Percentiles rank a stretch among this genome's conserved stretches.
phyloP scores from a whole-genome alignment of 352 stramenopile species.

The Pythium angustatum region DNA sequence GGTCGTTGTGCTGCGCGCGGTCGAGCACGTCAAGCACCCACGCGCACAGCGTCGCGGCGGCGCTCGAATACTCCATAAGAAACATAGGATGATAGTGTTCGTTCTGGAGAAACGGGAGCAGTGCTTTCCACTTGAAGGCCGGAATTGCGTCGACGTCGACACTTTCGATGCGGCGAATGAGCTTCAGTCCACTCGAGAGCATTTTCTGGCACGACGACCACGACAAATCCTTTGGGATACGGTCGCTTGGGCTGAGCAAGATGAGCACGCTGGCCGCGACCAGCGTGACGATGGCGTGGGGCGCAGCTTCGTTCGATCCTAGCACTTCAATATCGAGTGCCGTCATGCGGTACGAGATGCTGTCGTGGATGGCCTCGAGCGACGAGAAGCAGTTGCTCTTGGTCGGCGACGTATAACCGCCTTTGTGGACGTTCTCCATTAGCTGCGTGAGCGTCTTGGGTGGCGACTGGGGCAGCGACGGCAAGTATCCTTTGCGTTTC shows the following conservation, averaged over 20 bases:
- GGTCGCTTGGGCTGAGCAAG: slow-evolving; percentile 64
- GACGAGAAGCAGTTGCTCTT: slow-evolving; percentile 35
- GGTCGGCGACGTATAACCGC: slow-evolving; percentile 20
- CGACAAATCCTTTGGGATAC: slow-evolving; percentile 69
- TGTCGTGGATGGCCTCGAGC: slow-evolving; percentile 24
- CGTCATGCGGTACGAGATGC: slow-evolving; percentile 38
- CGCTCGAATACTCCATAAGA: slow-evolving; percentile 48
- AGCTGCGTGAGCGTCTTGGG: slow-evolving; percentile 66
- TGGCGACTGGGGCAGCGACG: slow-evolving; percentile 54
- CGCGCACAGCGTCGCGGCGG: slow-evolving; percentile 58
- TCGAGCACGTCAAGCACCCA: slow-evolving; percentile 59
- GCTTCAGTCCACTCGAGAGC: slow-evolving; percentile 43
- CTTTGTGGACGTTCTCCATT: slow-evolving; percentile 47
- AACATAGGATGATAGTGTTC: slow-evolving; percentile 70
- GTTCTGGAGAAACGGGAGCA: slow-evolving; percentile 71
- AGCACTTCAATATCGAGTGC: slow-evolving; percentile 54
- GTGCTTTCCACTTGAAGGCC: slow-evolving; percentile 74
- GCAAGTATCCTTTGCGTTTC: slow-evolving; percentile 68
- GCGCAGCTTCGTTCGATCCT: slow-evolving; percentile 39
- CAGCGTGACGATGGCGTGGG: slow-evolving; percentile 64
- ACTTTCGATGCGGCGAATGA: slow-evolving; percentile 49
- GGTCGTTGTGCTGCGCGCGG: slow-evolving; percentile 42
- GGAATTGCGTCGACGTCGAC: slow-evolving; percentile 47
- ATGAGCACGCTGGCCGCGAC: slow-evolving; percentile 68
- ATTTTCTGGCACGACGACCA: slow-evolving; percentile 71